phyloP scores from a whole-genome alignment of 345 rosid species.

The thale cress (Arabidopsis thaliana) region DNA sequence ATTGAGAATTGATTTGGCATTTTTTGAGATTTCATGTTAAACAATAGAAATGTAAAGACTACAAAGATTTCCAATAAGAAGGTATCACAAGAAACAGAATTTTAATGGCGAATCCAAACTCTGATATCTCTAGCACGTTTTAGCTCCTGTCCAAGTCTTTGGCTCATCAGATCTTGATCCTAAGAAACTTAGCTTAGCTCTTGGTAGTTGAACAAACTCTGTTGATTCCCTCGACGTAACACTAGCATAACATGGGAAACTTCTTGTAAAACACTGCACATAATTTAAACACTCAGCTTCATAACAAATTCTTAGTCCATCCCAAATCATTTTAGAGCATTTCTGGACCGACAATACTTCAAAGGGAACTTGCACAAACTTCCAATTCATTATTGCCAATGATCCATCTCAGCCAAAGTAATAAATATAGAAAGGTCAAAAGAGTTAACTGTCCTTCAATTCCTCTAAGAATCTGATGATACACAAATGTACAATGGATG shows the following conservation, averaged over 20 bases:
- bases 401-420: constrained; percentile 3
- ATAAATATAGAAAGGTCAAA: constrained; percentile 4
- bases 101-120: constrained; percentile 38
- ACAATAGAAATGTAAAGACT: constrained; percentile 32
- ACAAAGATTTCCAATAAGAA: constrained; percentile 31
- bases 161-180: constrained; percentile 32
- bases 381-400: neutral
- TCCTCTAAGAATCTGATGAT: constrained; percentile 4
- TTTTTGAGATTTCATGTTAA: constrained; percentile 23
- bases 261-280: constrained; percentile 46
- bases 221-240: constrained; percentile 31
- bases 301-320: constrained; percentile 11
- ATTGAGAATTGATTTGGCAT: constrained; percentile 35
- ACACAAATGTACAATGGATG: constrained; percentile 19
- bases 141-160: constrained; percentile 37
- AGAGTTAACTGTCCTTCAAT: constrained; percentile 3
- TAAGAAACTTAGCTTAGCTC: constrained; percentile 37
- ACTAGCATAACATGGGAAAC: constrained; percentile 38
- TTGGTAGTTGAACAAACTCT: constrained; percentile 36
- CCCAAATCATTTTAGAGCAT: neutral
- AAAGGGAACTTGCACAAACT: constrained; percentile 8
- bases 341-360: neutral
- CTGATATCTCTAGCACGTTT: constrained; percentile 28
- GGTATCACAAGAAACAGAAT: constrained; percentile 34
- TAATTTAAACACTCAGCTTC: constrained; percentile 18